Conservation (phyloP, 2,329 filamentous ascomycete species). For the Peltaster fructicola region DNA sequence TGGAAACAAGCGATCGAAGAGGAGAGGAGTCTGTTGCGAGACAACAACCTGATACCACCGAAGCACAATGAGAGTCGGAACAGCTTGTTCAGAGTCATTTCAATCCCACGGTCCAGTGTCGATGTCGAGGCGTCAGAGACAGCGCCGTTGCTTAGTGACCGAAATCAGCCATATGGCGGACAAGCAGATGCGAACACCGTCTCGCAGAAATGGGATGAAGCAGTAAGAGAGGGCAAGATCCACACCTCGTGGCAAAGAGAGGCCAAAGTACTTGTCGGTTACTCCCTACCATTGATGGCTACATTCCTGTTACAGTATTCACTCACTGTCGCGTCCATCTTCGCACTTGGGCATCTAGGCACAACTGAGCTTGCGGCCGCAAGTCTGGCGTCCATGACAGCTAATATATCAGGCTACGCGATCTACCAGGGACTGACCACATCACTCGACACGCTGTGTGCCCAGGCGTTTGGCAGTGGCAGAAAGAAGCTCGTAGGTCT, state of each 20-base stretch:
- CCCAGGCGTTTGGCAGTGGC: conserved; percentile 83
- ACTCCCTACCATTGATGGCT: conserved; percentile 23
- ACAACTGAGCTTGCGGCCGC: conserved; percentile 28
- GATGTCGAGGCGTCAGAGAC: conserved; percentile 5
- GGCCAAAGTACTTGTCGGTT: conserved; percentile 50
- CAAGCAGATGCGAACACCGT: conserved; percentile 36
- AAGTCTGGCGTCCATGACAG: conserved; percentile 28
- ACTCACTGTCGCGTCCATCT: conserved; percentile 27
- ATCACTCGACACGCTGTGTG: conserved; percentile 74
- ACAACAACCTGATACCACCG: conserved; percentile 38
- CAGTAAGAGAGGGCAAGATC: conserved; percentile 62
- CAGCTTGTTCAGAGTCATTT: conserved; percentile 2
- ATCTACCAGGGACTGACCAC: conserved; percentile 51
- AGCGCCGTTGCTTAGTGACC: conserved; percentile 8
- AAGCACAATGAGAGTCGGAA: conserved; percentile 18
- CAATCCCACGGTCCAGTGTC: background rate
- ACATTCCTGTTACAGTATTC: conserved; percentile 29
- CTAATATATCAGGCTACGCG: conserved; percentile 27
- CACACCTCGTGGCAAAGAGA: conserved; percentile 84
- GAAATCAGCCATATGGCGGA: conserved; percentile 25
- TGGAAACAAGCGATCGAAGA: conserved; percentile 33
- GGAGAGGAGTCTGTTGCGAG: conserved; percentile 37
- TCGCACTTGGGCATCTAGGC: conserved; percentile 29
- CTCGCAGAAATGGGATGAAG: conserved; percentile 65
- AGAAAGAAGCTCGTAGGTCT: conserved; percentile 73